Percentiles rank a stretch among this genome's conserved stretches.
Evolutionary conservation across 352 stramenopile genomes (phyloP).

Genomic region (Blastocystis sp.): DNA sequence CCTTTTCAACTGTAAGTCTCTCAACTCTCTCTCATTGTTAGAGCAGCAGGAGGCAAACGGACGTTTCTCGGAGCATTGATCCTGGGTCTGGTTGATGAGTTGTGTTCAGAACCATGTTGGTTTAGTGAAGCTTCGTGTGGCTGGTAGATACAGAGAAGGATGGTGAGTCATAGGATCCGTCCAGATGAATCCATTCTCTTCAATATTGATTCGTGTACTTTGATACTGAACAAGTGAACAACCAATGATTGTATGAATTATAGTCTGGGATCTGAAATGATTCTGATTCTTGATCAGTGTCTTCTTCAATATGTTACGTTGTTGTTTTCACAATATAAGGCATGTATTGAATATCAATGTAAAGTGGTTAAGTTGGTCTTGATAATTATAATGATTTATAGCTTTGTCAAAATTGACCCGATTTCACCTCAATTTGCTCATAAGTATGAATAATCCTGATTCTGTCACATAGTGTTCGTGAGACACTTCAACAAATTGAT

Average conservation of each 20-base stretch:
- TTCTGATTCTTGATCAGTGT: neutral
- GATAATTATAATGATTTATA: neutral
- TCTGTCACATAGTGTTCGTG: neutral
- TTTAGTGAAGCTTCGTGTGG: conserved; percentile 5
- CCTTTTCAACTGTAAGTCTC: neutral
- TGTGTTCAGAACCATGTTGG: neutral
- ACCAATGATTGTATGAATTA: neutral
- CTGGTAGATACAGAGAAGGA: neutral
- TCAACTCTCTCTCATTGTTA: neutral
- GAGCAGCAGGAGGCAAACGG: neutral
- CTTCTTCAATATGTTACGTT: neutral
- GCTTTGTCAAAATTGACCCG: neutral
- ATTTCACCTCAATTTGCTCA: neutral
- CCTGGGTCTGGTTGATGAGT: neutral
- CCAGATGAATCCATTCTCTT: neutral
- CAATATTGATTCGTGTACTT: neutral
- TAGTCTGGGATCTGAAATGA: neutral
- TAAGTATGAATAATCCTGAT: neutral
- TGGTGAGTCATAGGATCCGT: neutral
- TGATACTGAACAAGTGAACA: conserved; percentile 8
- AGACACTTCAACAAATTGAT: neutral
- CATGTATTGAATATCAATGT: neutral
- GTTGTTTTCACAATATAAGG: neutral
- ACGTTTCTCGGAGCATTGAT: neutral
- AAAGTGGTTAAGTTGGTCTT: neutral